Evolutionary conservation across 805 yeast genomes (phyloP), one percentile per base, ranked within the genome.

Genomic region (Saccharomycopsis oosterbeekiorum): DNA sequence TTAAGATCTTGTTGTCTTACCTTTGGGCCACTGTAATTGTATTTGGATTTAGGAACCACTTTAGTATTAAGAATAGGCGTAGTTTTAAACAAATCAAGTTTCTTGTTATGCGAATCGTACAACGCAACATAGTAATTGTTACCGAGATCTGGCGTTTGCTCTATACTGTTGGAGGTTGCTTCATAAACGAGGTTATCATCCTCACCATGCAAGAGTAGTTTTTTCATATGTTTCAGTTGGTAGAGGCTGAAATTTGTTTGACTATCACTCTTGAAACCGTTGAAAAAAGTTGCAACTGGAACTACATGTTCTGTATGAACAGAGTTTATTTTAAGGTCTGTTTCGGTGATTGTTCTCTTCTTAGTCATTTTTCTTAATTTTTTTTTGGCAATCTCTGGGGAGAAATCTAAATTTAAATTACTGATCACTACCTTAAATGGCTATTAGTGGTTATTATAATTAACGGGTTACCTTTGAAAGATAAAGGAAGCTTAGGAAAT

Each of bases 211-310:
- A 90, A 70, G 17, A 84, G 40, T 17, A 41, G 57, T 10, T 60
- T 58, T 40, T 63, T 63, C 14, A 69, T 67, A 62, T 72, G 72
- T 65, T 74, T 75, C 67, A 81, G 79, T 67, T 80, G 78, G 73
- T 81, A 89, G 42, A 89, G 73, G 54, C 85, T 83, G 67, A 92
- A 88, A 40, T 74, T 70, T 8, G 87, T 82, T 14, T 80, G 77
- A 8, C 73, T 71, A 42, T 93, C 85, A 1, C 85, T 80, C 26
- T 78, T 74, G 59, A 88, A 76, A 3, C 97, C 97, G 68, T 88
- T 88, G 76, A 91, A 86, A 68, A 88, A 86, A n/a, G 88, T 80
- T 2, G 90, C 88, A 10, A 86, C 80, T 2, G 81, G 83, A 4
- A 81, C 74, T 2, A 78, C 69, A 15, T 84, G 80, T 29, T 77